Evolutionary conservation across 1,284 basidiomycete genomes (phyloP).

Genomic region (Puccinia coronata): DNA sequence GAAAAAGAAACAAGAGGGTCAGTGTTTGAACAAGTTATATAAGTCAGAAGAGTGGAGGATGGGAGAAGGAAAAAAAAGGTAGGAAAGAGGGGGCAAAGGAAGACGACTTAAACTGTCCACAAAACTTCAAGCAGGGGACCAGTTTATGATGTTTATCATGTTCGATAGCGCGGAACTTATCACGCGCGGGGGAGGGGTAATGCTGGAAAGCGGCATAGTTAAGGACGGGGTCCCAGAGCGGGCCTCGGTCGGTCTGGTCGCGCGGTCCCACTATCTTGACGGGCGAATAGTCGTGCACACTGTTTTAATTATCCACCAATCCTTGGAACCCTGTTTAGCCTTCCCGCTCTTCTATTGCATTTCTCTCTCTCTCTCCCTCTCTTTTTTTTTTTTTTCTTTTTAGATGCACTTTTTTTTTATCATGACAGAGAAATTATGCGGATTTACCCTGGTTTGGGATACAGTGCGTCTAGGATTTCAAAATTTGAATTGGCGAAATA

Average conservation of each 20-base stretch:
- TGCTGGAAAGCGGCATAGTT: slow-evolving; percentile 38
- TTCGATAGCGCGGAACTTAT: slow-evolving; percentile 27
- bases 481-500: neutral
- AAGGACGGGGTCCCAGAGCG: slow-evolving; percentile 33
- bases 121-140: slow-evolving; percentile 31
- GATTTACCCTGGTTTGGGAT: slow-evolving; percentile 39
- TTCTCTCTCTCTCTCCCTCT: neutral
- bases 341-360: neutral
- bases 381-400: too few relatives aligned
- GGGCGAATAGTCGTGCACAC: slow-evolving; percentile 36
- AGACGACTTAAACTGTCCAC: slow-evolving; percentile 35
- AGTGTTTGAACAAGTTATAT: neutral
- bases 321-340: neutral
- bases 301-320: neutral
- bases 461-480: slow-evolving; percentile 17
- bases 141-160: slow-evolving; percentile 7
- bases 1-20: too few relatives aligned
- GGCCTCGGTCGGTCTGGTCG: slow-evolving; percentile 35
- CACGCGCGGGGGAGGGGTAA: slow-evolving; percentile 28
- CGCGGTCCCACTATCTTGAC: slow-evolving; percentile 23
- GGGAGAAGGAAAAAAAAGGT: neutral
- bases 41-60: neutral
- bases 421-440: neutral
- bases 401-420: neutral
- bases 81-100: neutral